Evolutionary conservation across 2,329 filamentous ascomycete genomes (phyloP), one percentile per base, ranked within the genome.

Genomic region (Sporothrix schenckii): DNA sequence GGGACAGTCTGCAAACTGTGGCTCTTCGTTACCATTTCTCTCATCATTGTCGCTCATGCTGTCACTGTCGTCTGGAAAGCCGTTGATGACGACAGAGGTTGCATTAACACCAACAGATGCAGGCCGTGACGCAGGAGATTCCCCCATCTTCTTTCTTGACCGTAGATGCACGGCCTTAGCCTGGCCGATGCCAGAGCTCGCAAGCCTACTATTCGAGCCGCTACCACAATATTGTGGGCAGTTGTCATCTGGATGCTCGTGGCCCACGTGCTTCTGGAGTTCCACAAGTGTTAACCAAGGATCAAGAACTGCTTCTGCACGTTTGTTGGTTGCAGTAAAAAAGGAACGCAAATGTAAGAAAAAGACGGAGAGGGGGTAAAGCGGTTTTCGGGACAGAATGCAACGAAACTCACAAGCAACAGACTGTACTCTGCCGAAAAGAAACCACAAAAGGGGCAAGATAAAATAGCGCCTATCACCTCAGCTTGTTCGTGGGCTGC

Each of bases 1-100:
- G 0, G 86, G 83, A 74, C 88, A 90, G 54, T 84, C 80, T 27
- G 83, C 80, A 75, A 87, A 71, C 88, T 19, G 80, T 71, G 9
- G 74, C 72, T 68, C 58, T 13, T 58, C 69, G 34, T 49, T 39
- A 13, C n/a, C 34, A 7, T 30, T 39, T 54, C 52, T 80, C 77
- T 53, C 47, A 19, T 49, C 66, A 21, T 52, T 44, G 19, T 49
- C 68, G 52, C 34, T 69, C 21, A 10, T 44, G 19, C 60, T 61
- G 53, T 53, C 67, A 39, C 53, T 61, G 44, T 54, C 41, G 13
- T 66, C 41, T 27, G 44, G 34, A 39, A 47, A 69, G 5, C 53
- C 66, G 44, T 19, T 19, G 11, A 63, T 24, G n/a, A 47, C 39
- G 11, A 63, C 58, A 47, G 58, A 27, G n/a, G 39, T 63, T 13